These are phyloP conservation scores for Aspergillus intermedius DNA, from an alignment of 2,329 filamentous ascomycete species.

Conservation along the genomic window DNA sequence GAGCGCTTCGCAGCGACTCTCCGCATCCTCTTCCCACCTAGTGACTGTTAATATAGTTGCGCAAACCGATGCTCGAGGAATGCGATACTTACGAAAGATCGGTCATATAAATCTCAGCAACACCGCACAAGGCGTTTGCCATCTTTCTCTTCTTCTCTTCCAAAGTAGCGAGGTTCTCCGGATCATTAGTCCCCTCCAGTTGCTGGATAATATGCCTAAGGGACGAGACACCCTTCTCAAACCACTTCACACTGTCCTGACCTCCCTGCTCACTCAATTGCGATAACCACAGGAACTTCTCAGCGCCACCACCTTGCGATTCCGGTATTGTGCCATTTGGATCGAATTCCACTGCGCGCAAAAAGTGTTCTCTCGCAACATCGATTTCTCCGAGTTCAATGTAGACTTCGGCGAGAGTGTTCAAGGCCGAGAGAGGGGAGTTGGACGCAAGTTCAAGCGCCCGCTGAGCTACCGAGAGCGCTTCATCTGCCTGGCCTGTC, in stretches of 20 bases:
- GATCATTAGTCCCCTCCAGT: constrained; percentile 47
- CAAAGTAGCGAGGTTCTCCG: constrained; percentile 36
- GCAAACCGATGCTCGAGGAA: not conserved
- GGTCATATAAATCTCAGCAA: constrained; percentile 98
- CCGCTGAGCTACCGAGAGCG: constrained; percentile 49
- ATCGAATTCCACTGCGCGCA: constrained; percentile 68
- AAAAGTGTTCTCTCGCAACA: constrained; percentile 64
- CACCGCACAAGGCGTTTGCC: constrained; percentile 84
- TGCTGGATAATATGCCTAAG: constrained; percentile 65
- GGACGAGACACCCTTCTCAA: constrained; percentile 59
- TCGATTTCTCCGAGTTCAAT: constrained; percentile 78
- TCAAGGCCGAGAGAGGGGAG: constrained; percentile 54
- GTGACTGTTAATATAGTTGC: constrained; percentile 8
- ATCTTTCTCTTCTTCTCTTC: constrained; percentile 75
- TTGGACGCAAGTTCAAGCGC: constrained; percentile 40
- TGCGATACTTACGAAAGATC: constrained; percentile 64
- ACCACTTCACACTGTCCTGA: constrained; percentile 55
- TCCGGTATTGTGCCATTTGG: constrained; percentile 65
- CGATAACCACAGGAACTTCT: constrained; percentile 92
- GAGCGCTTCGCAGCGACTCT: constrained; percentile 76
- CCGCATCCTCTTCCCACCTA: constrained; percentile 78
- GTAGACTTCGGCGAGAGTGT: constrained; percentile 72
- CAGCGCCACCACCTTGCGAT: constrained; percentile 70
- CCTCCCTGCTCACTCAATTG: constrained; percentile 69
- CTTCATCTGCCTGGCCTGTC: constrained; percentile 52